Conservation (phyloP, 2,329 filamentous ascomycete genomes). For the Arachnomyces sp. region DNA sequence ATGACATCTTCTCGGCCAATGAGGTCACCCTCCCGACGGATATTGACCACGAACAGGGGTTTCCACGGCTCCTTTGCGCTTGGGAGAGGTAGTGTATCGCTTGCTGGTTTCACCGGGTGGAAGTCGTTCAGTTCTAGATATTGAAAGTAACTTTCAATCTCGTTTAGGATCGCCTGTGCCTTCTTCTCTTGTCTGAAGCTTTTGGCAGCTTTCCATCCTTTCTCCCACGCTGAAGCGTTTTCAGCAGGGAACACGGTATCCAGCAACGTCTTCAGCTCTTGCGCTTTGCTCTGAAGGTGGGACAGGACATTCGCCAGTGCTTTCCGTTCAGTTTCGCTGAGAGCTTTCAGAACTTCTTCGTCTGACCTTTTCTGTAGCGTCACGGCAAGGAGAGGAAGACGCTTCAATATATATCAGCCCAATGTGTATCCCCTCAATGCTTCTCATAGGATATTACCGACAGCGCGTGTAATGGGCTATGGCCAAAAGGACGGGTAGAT, state of each 20-base stretch:
- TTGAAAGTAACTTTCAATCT: constrained; percentile 2
- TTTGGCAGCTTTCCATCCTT: neutral
- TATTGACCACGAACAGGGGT: neutral
- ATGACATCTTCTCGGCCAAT: too few species aligned
- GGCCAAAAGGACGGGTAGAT: too few species aligned
- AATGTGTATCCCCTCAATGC: too few species aligned
- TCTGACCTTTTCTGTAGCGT: neutral
- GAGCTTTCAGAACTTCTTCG: constrained; percentile 4
- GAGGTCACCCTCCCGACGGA: neutral
- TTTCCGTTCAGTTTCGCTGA: constrained; percentile 3
- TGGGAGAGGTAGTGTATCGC: neutral
- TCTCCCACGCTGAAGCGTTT: neutral
- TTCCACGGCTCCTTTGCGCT: neutral
- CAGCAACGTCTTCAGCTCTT: constrained; percentile 1
- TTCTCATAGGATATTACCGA: too few species aligned
- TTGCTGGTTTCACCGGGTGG: too few species aligned
- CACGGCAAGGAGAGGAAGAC: neutral
- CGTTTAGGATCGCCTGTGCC: neutral
- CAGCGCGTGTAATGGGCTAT: too few species aligned
- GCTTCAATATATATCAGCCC: too few species aligned
- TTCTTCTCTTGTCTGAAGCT: constrained; percentile 2
- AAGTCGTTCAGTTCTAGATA: neutral
- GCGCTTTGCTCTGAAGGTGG: neutral
- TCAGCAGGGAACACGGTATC: neutral
- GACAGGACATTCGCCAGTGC: constrained; percentile 1